Evolutionary conservation across 768 basidiomycete genomes (phyloP), one percentile per base, ranked within the genome.

Genomic region (Suillus paluster): DNA sequence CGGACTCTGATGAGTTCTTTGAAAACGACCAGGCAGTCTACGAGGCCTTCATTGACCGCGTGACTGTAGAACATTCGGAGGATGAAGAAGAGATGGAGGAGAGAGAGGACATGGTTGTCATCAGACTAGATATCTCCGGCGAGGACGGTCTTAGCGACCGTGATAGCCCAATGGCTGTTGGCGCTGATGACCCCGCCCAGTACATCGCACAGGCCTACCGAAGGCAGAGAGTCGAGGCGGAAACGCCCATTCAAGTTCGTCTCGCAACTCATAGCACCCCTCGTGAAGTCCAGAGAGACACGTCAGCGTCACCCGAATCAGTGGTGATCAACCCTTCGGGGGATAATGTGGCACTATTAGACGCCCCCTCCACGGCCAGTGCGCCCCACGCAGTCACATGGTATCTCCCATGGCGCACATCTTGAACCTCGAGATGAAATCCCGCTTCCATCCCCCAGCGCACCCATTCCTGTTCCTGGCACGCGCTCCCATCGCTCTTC

Each of bases 1-100:
- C 90, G 6, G 90, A 92, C 73, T 86, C 89, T n/a, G 89, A 91
- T 67, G 89, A 90, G 65, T 91, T 91, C 70, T 88, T 89, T 70
- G 77, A 76, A 62, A 76, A 75, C 58, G 87, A 87, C 38, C 81
- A 87, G 63, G 75, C 78, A 14, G 81, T 81, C 53, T 86, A 85
- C 74, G 90, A 92, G 80, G 85, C 84, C 64, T 87, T 89, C 74
- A 65, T 89, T 69, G 81, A 78, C 73, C 79, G 81, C 62, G 76
- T 70, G 62, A 30, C 49, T 7, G 14, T 60, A 14, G 50, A 60
- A 6, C 48, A 52, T 10, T 45, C 39, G n/a, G 67, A 61, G 14
- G 63, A 57, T 1, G 66, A 61, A 15, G 68, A 67, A 1, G 66
- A 66, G 2, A 75, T 77, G 15, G 71, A 75, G 38, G 75, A 76